Evolutionary conservation across 768 basidiomycete genomes (phyloP), one percentile per base, ranked within the genome.

Genomic region (Serpula lacrymans): DNA sequence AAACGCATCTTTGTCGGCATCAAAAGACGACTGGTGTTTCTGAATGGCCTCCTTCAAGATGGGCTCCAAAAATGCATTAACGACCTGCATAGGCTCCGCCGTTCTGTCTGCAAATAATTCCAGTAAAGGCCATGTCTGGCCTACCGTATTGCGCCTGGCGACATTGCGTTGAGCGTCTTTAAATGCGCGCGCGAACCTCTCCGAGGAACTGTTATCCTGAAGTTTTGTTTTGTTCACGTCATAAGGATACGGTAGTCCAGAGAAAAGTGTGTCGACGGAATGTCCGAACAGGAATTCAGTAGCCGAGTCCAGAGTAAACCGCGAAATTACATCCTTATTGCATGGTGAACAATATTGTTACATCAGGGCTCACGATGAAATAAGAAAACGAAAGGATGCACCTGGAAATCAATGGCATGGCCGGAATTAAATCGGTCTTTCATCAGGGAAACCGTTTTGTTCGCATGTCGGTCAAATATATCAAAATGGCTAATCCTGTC

Each of bases 81-180:
- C 50, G 7, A 48, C 51, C 21, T 46, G 42, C 48, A 57, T 48
- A 30, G 37, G 29, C 29, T 62, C 54, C 36, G 59, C 59, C 6
- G 68, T 69, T 42, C 60, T 63, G 47, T 80, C 75, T 16, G 58
- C 50, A 16, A 50, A 64, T 10, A 78, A 65, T 42, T 80, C 75
- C 10, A 46, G 37, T 0, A 80, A 44, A 10, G 76, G 76, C 76
- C 77, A 78, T 6, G 68, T 57, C 65, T 61, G 63, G 5, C 74
- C 72, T 28, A 62, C 50, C 17, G 70, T 64, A 39, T 69, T 66
- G 5, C 78, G 63, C 22, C 51, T 47, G 2, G 66, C 52, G 36
- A 75, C 68, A 25, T 57, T 49, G 30, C 65, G 52, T 41, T 76
- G 73, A 2, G 72, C 70, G 17, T 67, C 53, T 4, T 63, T 54